phyloP scores from a whole-genome alignment of 495 filamentous ascomycete genomes.

The Viridothelium virens region DNA sequence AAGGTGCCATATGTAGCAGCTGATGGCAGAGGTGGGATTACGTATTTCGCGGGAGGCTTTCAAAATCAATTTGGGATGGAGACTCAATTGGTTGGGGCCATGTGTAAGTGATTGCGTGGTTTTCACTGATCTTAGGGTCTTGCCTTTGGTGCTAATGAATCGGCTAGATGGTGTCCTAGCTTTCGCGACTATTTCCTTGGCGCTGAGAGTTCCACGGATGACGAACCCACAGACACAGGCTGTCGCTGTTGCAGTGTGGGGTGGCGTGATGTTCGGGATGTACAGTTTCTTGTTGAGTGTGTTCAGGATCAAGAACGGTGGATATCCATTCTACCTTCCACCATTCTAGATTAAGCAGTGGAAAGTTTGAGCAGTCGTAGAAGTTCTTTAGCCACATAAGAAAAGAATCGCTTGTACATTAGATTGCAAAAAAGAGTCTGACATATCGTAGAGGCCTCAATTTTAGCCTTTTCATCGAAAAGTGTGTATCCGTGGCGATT shows the following conservation, averaged over 20 bases:
- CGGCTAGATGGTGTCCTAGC: slow-evolving; percentile 78
- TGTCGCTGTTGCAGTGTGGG: slow-evolving; percentile 76
- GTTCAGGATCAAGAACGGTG: slow-evolving; percentile 89
- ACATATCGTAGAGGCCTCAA: no score
- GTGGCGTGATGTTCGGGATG: slow-evolving; percentile 63
- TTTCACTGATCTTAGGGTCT: no score
- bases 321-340: slow-evolving; percentile 89
- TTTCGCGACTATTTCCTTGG: slow-evolving; percentile 82
- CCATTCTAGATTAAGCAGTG: slow-evolving; percentile 55
- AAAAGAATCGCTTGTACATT: no score
- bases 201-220: slow-evolving; percentile 84
- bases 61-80: slow-evolving; percentile 93
- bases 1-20: slow-evolving; percentile 91
- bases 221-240: slow-evolving; percentile 69
- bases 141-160: neutral
- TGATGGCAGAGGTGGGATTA: slow-evolving; percentile 77
- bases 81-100: slow-evolving; percentile 89
- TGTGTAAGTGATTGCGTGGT: slow-evolving; percentile 60
- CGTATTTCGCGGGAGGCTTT: slow-evolving; percentile 89
- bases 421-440: no score
- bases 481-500: no score
- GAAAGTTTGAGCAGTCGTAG: neutral
- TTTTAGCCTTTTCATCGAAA: no score
- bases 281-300: slow-evolving; percentile 93
- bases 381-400: neutral